These are phyloP conservation scores for Dioszegia aurantiaca DNA, from an alignment of 768 basidiomycete species.

Conservation along the genomic window DNA sequence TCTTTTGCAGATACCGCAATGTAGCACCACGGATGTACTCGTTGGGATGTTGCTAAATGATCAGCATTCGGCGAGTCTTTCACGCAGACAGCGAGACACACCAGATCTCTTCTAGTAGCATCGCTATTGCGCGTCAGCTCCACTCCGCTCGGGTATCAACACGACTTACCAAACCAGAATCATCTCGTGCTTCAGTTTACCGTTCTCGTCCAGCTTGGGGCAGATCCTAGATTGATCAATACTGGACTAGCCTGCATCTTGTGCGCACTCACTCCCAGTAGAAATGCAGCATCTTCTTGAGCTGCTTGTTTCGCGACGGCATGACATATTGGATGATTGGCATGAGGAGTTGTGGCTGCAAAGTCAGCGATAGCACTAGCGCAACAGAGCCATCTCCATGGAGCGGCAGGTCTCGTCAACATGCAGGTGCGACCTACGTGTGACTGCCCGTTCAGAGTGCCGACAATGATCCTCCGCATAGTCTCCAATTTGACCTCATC, in stretches of 20 bases:
- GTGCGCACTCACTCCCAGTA: slow-evolving; percentile 52
- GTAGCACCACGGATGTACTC: slow-evolving; percentile 99
- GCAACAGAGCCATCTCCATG: too few relatives aligned
- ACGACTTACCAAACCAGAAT: slow-evolving; percentile 87
- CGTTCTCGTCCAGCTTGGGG: slow-evolving; percentile 93
- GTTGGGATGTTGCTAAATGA: slow-evolving; percentile 87
- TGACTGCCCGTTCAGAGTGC: slow-evolving; percentile 89
- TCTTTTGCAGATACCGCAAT: slow-evolving; percentile 92
- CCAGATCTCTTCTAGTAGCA: slow-evolving; percentile 95
- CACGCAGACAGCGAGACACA: slow-evolving; percentile 50
- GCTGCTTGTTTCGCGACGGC: slow-evolving; percentile 88
- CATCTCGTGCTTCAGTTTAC: slow-evolving; percentile 99
- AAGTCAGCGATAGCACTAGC: too few relatives aligned
- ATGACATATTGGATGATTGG: slow-evolving; percentile 97
- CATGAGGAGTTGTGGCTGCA: slow-evolving; percentile 87
- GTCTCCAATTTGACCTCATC: slow-evolving; percentile 97
- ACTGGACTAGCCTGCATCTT: not conserved
- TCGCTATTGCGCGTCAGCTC: slow-evolving; percentile 60
- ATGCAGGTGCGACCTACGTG: slow-evolving; percentile 60
- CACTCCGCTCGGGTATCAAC: not conserved
- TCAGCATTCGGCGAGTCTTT: not conserved
- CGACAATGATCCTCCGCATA: slow-evolving; percentile 86
- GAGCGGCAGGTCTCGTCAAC: not conserved
- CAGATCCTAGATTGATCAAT: slow-evolving; percentile 63
- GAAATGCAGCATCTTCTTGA: slow-evolving; percentile 81